phyloP scores from a whole-genome alignment of 805 yeast genomes.

The Kuraishia molischiana region DNA sequence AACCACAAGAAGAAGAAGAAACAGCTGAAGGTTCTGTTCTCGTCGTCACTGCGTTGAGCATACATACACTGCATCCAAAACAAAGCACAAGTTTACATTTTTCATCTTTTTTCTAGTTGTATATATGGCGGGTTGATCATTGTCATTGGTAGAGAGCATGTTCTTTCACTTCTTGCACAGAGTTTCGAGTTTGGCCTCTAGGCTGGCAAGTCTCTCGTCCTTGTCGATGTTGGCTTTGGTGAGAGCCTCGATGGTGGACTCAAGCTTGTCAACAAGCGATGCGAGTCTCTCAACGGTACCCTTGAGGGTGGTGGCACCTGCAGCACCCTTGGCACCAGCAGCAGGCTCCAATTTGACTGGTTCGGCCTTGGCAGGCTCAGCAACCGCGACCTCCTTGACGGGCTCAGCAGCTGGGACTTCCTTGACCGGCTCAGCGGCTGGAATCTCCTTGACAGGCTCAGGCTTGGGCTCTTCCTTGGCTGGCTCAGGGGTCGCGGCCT shows the following conservation, averaged over 20 bases:
- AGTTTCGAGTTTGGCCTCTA: constrained; percentile 55
- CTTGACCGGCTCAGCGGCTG: constrained; percentile 3
- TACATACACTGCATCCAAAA: not conserved
- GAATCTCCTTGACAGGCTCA: constrained; percentile 8
- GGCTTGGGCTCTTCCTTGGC: constrained; percentile 8
- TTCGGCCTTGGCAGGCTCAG: constrained; percentile 8
- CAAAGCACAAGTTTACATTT: not conserved
- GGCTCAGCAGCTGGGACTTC: constrained; percentile 5
- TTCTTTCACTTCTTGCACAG: constrained; percentile 33
- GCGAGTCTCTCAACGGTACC: constrained; percentile 64
- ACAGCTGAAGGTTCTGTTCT: constrained; percentile 13
- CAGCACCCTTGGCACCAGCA: constrained; percentile 9
- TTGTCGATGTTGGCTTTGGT: constrained; percentile 48
- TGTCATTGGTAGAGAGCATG: too few relatives aligned
- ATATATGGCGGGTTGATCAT: too few relatives aligned
- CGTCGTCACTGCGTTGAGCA: not conserved
- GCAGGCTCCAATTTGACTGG: constrained; percentile 7
- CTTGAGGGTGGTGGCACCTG: constrained; percentile 55
- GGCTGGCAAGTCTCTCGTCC: constrained; percentile 45
- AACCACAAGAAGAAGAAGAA: constrained; percentile 38
- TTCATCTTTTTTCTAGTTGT: not conserved
- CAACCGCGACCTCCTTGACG: constrained; percentile 5
- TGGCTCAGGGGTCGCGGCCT: constrained; percentile 1
- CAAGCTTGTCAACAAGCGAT: constrained; percentile 44
- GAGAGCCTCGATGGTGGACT: constrained; percentile 41